Evolutionary conservation across 2,329 filamentous ascomycete genomes (phyloP).

Genomic region (Hymenoscyphus fructigenus): DNA sequence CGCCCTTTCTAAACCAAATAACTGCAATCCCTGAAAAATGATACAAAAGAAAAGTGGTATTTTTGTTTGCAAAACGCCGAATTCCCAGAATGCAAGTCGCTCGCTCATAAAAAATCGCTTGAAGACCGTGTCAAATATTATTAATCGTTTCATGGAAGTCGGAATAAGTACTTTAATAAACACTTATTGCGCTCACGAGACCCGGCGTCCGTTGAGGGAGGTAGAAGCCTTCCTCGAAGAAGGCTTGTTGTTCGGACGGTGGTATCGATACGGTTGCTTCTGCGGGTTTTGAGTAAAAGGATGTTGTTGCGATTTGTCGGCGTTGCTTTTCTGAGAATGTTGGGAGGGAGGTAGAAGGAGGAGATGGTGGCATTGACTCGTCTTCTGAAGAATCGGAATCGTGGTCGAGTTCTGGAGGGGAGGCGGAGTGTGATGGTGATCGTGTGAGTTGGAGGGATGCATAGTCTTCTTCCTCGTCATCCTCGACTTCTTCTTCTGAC

Average conservation of each 20-base stretch:
- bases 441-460: slow-evolving; percentile 66
- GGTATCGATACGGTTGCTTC: slow-evolving; percentile 28
- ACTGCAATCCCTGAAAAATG: neutral
- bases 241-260: slow-evolving; percentile 38
- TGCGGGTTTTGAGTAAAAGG: slow-evolving; percentile 36
- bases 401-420: slow-evolving; percentile 66
- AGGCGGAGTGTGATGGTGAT: slow-evolving; percentile 61
- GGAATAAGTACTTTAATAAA: slow-evolving; percentile 40
- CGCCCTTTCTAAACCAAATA: neutral
- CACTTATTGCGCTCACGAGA: slow-evolving; percentile 44
- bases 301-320: slow-evolving; percentile 42
- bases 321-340: slow-evolving; percentile 59
- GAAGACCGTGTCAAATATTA: neutral
- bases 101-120: slow-evolving; percentile 13
- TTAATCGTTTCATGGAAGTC: neutral
- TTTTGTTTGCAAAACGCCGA: slow-evolving; percentile 9
- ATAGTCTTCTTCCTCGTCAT: slow-evolving; percentile 61
- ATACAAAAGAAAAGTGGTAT: slow-evolving; percentile 9
- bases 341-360: slow-evolving; percentile 47
- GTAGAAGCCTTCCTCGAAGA: slow-evolving; percentile 51
- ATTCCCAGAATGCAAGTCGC: slow-evolving; percentile 2
- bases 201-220: slow-evolving; percentile 43
- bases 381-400: slow-evolving; percentile 70
- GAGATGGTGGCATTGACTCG: slow-evolving; percentile 64
- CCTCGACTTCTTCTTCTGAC: slow-evolving; percentile 37